Evolutionary conservation across 495 filamentous ascomycete species (phyloP).

Genomic region (Aspergillus saccharolyticus): DNA sequence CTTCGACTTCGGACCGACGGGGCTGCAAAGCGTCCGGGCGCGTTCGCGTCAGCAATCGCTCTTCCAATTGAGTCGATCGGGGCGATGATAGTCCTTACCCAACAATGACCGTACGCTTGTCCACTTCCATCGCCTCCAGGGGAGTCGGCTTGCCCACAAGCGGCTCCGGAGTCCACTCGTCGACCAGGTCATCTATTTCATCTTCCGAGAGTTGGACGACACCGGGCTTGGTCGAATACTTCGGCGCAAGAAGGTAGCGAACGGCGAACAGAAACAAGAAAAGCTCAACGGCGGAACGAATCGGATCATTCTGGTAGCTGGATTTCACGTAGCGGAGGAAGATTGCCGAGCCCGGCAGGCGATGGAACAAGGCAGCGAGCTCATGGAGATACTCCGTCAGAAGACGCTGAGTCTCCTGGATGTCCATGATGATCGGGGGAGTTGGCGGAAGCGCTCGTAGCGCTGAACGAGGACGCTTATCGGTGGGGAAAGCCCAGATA

Average conservation of each 20-base stretch:
- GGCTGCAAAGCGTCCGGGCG: constrained; percentile 41
- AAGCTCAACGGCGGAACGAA: constrained; percentile 88
- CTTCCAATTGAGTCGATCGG: not conserved
- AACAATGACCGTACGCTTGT: constrained; percentile 79
- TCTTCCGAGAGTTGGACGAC: constrained; percentile 86
- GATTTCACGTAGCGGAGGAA: constrained; percentile 91
- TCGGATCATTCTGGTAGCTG: constrained; percentile 95
- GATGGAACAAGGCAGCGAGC: constrained; percentile 71
- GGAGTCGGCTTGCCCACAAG: constrained; percentile 66
- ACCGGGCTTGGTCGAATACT: constrained; percentile 84
- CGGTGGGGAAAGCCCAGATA: not conserved
- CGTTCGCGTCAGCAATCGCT: not conserved
- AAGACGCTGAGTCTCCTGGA: constrained; percentile 72
- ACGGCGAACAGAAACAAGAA: constrained; percentile 95
- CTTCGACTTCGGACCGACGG: constrained; percentile 85
- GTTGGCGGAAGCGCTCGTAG: constrained; percentile 16
- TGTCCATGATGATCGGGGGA: constrained; percentile 62
- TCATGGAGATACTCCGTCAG: constrained; percentile 60
- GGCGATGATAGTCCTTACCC: constrained; percentile 52
- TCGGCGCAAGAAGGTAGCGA: constrained; percentile 83
- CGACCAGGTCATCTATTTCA: constrained; percentile 95
- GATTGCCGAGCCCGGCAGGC: constrained; percentile 88
- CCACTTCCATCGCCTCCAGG: constrained; percentile 75
- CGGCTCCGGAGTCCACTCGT: constrained; percentile 95
- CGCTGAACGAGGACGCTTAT: constrained; percentile 5